These are phyloP conservation scores for Metarhizium humberi DNA, from an alignment of 2,329 filamentous ascomycete genomes.

Conservation along the genomic window DNA sequence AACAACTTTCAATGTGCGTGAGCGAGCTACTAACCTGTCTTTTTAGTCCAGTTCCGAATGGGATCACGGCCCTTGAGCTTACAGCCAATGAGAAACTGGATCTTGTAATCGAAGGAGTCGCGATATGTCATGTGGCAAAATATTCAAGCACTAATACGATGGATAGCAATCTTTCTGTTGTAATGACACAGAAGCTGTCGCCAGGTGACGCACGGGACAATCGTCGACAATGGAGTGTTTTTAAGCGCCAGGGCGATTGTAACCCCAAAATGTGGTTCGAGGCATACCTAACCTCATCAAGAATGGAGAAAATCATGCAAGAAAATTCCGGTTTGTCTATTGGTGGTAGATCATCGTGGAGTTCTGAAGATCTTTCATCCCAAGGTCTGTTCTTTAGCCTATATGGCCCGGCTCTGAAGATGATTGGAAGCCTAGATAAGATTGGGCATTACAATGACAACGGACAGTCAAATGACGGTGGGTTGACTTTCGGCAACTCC, in stretches of 20 bases:
- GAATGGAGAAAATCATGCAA: constrained; percentile 10
- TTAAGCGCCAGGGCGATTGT: background rate
- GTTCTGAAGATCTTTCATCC: constrained; percentile 10
- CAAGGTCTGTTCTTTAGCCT: constrained; percentile 16
- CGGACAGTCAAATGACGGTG: constrained; percentile 3
- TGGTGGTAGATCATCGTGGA: constrained; percentile 18
- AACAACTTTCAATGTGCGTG: background rate
- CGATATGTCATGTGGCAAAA: constrained; percentile 13
- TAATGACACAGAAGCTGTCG: constrained; percentile 13
- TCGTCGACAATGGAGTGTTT: constrained; percentile 4
- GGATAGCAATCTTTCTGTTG: constrained; percentile 14
- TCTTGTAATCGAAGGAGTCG: constrained; percentile 10
- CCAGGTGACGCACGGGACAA: background rate
- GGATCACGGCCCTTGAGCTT: constrained; percentile 11
- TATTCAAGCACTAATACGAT: constrained; percentile 10
- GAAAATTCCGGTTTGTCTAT: constrained; percentile 17
- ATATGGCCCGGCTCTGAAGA: constrained; percentile 17
- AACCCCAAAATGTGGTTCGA: constrained; percentile 17
- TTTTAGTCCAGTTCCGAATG: constrained; percentile 9
- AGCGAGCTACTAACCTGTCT: background rate
- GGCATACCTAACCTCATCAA: constrained; percentile 16
- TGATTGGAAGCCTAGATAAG: constrained; percentile 22
- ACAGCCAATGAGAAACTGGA: constrained; percentile 2
- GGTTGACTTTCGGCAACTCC: background rate
- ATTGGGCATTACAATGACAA: constrained; percentile 21